Evolutionary conservation across 2,329 filamentous ascomycete species (phyloP).

Genomic region (Septoria linicola): DNA sequence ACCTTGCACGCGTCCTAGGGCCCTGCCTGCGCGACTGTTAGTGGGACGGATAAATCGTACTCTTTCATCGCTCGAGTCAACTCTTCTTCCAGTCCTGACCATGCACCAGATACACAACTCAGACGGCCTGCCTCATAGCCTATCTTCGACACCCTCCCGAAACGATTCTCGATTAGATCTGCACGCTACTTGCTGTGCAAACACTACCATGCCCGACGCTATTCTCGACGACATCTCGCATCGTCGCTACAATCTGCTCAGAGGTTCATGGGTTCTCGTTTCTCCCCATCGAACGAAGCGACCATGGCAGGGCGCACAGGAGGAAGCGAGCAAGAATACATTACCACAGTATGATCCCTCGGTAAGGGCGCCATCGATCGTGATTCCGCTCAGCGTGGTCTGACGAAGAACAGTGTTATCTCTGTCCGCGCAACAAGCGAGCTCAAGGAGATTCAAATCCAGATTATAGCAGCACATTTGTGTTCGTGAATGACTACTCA

Average conservation of each 20-base stretch:
- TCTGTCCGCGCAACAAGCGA: constrained; percentile 87
- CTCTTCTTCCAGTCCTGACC: constrained; percentile 14
- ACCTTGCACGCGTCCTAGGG: constrained; percentile 4
- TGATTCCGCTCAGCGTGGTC: too few species aligned
- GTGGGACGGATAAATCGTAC: constrained; percentile 4
- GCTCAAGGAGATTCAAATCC: constrained; percentile 86
- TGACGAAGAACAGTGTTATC: constrained; percentile 67
- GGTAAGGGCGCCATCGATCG: constrained; percentile 38
- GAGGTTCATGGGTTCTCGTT: constrained; percentile 87
- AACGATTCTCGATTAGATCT: constrained; percentile 19
- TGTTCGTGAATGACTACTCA: constrained; percentile 97
- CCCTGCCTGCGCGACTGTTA: constrained; percentile 5
- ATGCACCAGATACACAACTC: constrained; percentile 31
- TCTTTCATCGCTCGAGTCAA: constrained; percentile 12
- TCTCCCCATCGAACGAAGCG: constrained; percentile 95
- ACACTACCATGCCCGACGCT: constrained; percentile 47
- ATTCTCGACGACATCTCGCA: constrained; percentile 93
- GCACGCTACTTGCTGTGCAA: constrained; percentile 16
- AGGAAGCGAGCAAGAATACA: constrained; percentile 48
- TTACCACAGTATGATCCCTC: constrained; percentile 74
- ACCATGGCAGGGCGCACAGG: constrained; percentile 77
- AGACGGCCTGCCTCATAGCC: constrained; percentile 26
- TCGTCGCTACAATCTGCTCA: constrained; percentile 86
- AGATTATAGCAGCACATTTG: constrained; percentile 80
- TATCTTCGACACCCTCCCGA: constrained; percentile 18